Evolutionary conservation across 768 basidiomycete genomes (phyloP).

Genomic region (Favolaschia claudopus): DNA sequence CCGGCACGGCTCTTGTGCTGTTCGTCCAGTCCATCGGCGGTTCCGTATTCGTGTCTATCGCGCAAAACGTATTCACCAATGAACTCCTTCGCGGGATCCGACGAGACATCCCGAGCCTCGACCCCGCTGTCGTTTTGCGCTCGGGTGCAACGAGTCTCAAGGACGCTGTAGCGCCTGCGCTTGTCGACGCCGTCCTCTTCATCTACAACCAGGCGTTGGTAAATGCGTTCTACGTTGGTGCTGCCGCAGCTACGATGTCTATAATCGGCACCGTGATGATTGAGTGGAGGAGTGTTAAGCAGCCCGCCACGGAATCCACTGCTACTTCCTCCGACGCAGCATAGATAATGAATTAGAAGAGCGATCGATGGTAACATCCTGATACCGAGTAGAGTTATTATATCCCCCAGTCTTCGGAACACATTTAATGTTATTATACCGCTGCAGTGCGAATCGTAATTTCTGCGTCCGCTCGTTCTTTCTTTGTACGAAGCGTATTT

Average conservation of each 20-base stretch:
- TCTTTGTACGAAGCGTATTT: too few relatives aligned
- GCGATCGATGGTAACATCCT: not conserved
- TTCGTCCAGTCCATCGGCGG: constrained; percentile 21
- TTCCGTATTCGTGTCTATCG: constrained; percentile 22
- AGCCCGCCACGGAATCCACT: too few relatives aligned
- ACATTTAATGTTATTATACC: too few relatives aligned
- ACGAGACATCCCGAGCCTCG: constrained; percentile 4
- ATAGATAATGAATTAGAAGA: not conserved
- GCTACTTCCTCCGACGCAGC: too few relatives aligned
- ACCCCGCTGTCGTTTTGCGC: constrained; percentile 5
- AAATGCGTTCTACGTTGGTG: constrained; percentile 10
- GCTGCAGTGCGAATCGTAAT: too few relatives aligned
- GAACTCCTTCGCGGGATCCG: constrained; percentile 7
- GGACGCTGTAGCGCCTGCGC: not conserved
- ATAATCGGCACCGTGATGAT: constrained; percentile 3
- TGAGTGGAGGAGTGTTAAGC: constrained; percentile 20
- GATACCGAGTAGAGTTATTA: too few relatives aligned
- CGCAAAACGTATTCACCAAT: constrained; percentile 18
- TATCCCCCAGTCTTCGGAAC: too few relatives aligned
- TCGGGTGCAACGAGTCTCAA: constrained; percentile 23
- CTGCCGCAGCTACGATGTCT: constrained; percentile 9
- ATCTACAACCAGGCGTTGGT: constrained; percentile 22
- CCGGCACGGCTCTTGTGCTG: constrained; percentile 16
- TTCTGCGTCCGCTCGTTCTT: too few relatives aligned
- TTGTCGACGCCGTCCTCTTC: not conserved